These are phyloP conservation scores for Malassezia globosa DNA, from an alignment of 1,284 basidiomycete species.

Conservation along the genomic window DNA sequence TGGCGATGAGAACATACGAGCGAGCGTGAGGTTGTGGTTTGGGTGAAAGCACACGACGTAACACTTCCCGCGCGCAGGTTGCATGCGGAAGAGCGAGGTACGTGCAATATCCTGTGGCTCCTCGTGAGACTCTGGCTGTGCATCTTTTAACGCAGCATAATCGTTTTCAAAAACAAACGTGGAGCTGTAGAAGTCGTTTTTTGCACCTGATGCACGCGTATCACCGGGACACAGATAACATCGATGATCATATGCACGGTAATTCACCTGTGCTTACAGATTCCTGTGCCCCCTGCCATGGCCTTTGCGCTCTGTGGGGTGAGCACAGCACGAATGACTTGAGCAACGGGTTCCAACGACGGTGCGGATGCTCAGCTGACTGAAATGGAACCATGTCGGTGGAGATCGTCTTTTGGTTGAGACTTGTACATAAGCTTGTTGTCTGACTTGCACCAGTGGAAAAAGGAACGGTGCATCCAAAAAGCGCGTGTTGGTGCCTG, in stretches of 20 bases:
- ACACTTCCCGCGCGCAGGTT: constrained; percentile 70
- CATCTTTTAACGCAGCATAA: constrained; percentile 66
- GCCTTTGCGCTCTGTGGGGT: constrained; percentile 42
- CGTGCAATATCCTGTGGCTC: not conserved
- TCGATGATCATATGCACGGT: constrained; percentile 60
- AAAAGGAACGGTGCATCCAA: no score
- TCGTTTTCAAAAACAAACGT: constrained; percentile 72
- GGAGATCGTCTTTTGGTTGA: no score
- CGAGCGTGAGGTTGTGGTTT: constrained; percentile 77
- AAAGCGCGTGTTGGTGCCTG: no score
- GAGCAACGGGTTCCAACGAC: constrained; percentile 41
- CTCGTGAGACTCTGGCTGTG: constrained; percentile 20
- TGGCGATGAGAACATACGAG: constrained; percentile 55
- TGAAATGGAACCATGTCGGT: constrained; percentile 24
- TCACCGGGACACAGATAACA: constrained; percentile 92
- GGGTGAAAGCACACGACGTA: constrained; percentile 85
- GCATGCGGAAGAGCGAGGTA: constrained; percentile 54
- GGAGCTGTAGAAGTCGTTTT: constrained; percentile 60
- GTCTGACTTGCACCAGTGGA: no score
- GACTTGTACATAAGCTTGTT: no score
- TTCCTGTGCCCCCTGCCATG: constrained; percentile 46
- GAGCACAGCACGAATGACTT: constrained; percentile 42
- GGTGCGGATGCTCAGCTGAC: constrained; percentile 37
- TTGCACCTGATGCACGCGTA: constrained; percentile 61
- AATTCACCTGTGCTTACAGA: constrained; percentile 20